These are phyloP conservation scores for Penicillium sp. DNA, from an alignment of 2,329 filamentous ascomycete species.

Conservation along the genomic window DNA sequence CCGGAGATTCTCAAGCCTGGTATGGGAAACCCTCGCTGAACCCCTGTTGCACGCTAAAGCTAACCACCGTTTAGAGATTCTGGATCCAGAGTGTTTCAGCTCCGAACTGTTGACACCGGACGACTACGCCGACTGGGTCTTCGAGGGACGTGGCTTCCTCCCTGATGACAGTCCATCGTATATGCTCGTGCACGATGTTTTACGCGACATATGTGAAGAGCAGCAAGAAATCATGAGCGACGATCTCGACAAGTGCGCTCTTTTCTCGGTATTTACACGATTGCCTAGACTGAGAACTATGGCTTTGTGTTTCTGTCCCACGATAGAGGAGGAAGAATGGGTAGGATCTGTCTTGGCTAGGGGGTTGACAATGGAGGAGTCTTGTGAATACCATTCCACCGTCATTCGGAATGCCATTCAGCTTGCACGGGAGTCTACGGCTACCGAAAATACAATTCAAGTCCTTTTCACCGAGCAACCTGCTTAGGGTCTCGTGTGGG, in stretches of 20 bases:
- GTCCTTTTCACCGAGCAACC: background rate
- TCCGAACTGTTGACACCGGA: background rate
- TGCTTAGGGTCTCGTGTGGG: background rate
- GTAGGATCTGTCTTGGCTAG: background rate
- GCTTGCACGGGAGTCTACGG: background rate
- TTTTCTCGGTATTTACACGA: background rate
- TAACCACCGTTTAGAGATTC: background rate
- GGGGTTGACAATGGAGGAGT: background rate
- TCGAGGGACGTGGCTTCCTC: background rate
- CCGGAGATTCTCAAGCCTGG: background rate
- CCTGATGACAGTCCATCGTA: background rate
- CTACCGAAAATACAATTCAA: background rate
- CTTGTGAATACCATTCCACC: background rate
- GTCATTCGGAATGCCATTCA: background rate
- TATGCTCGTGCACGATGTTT: slow-evolving; percentile 2
- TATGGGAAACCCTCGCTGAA: background rate
- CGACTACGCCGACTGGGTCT: background rate
- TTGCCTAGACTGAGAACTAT: background rate
- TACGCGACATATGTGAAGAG: slow-evolving; percentile 2
- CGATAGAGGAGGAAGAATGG: slow-evolving; percentile 7
- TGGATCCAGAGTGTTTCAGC: background rate
- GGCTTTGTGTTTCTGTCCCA: background rate
- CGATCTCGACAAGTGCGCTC: background rate
- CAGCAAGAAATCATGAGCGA: background rate
- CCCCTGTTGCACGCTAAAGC: background rate